Evolutionary conservation across 164 flowering plant species (phyloP), one percentile per base, ranked within the genome.

Genomic region (Protea cynaroides): DNA sequence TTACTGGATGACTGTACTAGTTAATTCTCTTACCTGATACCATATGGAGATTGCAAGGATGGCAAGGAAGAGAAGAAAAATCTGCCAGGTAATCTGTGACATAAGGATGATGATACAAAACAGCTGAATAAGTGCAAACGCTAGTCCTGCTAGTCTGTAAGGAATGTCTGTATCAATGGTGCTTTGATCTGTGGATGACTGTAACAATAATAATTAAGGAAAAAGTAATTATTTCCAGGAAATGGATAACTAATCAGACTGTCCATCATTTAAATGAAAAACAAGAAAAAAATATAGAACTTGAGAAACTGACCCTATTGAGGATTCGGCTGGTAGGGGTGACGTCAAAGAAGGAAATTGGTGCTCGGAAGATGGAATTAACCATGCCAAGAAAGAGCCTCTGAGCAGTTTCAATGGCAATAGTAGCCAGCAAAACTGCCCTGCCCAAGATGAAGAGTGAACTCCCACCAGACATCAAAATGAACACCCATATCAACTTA

Each of bases 171-270:
- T 86, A 73, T 87, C 96, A 34, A 89, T 82, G 37, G 74, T 76
- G 73, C 92, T 84, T 81, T 92, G 96, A 72, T 92, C 94, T 11
- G 86, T 86, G 0, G 97, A 86, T 59, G 85, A 78, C 97, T 92
- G 84, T 19, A 46, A 61, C 24, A 37, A 47, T 12, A 69, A 63
- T 11, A 57, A 21, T 40, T 40, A 58, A 57, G 36, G 12, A 51
- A 13, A 18, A 18, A 49, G 17, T 12, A 13, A 38, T 52, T 40
- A 47, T 47, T n/a, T 23, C 7, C 59, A 52, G 36, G 37, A 62
- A 56, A 49, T 56, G 40, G 69, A 25, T 25, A 14, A 25, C 25
- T 14, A 25, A 37, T 5, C 4, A 25, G 4, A 23, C 1, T 7
- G 58, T 24, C 58, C 2, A 8, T 23, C 19, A 2, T 19, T 3